Evolutionary conservation across 179 eudicot species (phyloP), one percentile per base, ranked within the genome.

Genomic region (Camellia oleifera): DNA sequence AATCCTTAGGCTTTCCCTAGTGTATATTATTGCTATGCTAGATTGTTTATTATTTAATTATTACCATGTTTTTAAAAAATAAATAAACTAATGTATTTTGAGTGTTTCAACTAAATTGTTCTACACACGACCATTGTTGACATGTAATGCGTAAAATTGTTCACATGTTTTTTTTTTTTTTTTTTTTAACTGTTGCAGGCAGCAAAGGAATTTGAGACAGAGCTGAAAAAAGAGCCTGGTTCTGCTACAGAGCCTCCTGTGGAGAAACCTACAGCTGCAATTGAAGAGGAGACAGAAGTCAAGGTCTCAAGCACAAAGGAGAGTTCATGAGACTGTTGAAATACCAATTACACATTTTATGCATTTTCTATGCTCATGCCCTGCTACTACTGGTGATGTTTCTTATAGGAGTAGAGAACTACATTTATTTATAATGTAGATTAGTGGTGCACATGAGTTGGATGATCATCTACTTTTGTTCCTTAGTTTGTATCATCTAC

Each of bases 141-240:
- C 32, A 1, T 5, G 67, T 63, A 20, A 63, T 26, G 67, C 67
- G 18, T 5, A 63, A 20, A 63, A 63, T 0, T 63, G 7, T 20
- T n/a, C 2, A n/a, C 67, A 26, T 26, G 0, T 26, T 26, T 26
- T 6, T 0, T 3, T 63, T 76, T 18, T 20, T n/a, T n/a, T n/a
- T n/a, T n/a, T n/a, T n/a, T n/a, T n/a, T n/a, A n/a, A 53, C 57
- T 63, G 54, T 70, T 84, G 81, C 89, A 93, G 98, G 98, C 98
- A 2, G 98, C 98, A 46, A 94, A 94, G 81, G 98, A 94, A 85
- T 92, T 94, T 64, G 97, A 94, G 75, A 70, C 92, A 15, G 98
- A 94, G 87, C 88, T 94, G 69, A 94, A 88, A 82, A 94, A 92
- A 71, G 97, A 90, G 58, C 79, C 88, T 0, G 91, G 81, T 76